Percentiles rank a stretch among this genome's conserved stretches.
These are phyloP conservation scores for Botrytis porri DNA, from an alignment of 2,329 filamentous ascomycete genomes.

Conservation along the genomic window DNA sequence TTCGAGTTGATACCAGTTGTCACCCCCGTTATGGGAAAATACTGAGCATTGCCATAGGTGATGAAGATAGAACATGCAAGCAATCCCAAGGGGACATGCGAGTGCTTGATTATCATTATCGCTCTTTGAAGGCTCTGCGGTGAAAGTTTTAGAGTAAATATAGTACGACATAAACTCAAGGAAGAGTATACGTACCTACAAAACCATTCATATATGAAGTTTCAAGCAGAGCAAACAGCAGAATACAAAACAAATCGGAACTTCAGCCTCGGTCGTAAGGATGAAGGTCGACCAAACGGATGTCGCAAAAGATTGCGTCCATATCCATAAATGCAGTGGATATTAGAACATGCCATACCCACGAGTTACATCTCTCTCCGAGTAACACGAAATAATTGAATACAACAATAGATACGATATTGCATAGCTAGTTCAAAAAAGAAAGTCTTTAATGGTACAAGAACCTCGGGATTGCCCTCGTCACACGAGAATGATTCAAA, in stretches of 20 bases:
- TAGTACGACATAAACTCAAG: not conserved
- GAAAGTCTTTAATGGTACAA: not conserved
- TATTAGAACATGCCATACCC: constrained; percentile 11
- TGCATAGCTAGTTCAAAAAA: not conserved
- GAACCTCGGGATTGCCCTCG: not conserved
- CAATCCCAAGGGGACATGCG: not conserved
- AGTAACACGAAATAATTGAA: not conserved
- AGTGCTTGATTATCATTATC: not conserved
- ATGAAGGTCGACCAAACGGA: not conserved
- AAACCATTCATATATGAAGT: constrained; percentile 1
- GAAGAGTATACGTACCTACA: not conserved
- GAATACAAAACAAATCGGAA: not conserved
- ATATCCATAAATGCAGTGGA: not conserved
- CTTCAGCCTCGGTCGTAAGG: not conserved
- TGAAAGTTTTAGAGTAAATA: not conserved
- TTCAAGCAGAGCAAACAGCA: not conserved
- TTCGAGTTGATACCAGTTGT: constrained; percentile 25
- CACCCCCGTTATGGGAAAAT: constrained; percentile 25
- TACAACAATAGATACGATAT: not conserved
- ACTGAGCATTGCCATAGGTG: constrained; percentile 4
- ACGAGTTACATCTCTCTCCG: constrained; percentile 9
- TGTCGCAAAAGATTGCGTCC: not conserved
- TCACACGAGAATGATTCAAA: not conserved
- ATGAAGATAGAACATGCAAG: not conserved
- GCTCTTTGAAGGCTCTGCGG: not conserved